Evolutionary conservation across 2,329 filamentous ascomycete genomes (phyloP).

Genomic region (Seiridium unicorne): DNA sequence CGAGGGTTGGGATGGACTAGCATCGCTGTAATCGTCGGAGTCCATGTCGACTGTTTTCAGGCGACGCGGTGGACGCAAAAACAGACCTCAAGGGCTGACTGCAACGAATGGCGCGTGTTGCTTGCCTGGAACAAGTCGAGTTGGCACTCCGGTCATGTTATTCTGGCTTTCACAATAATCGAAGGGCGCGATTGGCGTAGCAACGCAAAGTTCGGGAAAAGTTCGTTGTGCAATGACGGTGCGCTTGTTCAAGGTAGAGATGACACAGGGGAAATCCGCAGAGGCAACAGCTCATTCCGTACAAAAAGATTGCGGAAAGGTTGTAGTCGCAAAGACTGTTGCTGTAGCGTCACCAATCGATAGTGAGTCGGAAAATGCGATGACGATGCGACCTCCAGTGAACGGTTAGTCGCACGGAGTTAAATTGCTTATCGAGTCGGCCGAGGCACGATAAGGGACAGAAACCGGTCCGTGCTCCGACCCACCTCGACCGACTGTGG

Average conservation of each 20-base stretch:
- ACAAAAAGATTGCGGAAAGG: neutral
- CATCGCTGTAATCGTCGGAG: slow-evolving; percentile 8
- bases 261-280: too few relatives aligned
- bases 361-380: neutral
- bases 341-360: neutral
- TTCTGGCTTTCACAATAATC: neutral
- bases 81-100: too few relatives aligned
- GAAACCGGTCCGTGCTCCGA: neutral
- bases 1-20: slow-evolving; percentile 16
- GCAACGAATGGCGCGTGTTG: neutral
- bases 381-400: neutral
- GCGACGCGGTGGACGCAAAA: neutral
- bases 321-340: neutral
- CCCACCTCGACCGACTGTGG: neutral
- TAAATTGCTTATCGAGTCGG: neutral
- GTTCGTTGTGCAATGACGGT: too few relatives aligned
- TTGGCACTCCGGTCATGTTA: neutral
- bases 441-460: neutral
- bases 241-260: too few relatives aligned
- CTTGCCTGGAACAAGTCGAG: neutral
- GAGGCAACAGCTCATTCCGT: neutral
- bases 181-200: neutral
- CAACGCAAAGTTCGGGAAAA: neutral
- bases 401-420: neutral
- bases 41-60: slow-evolving; percentile 6